Percentiles rank a stretch among this genome's conserved stretches.
These are phyloP conservation scores for Globisporangium sylvaticum DNA, from an alignment of 352 stramenopile species.

Conservation along the genomic window DNA sequence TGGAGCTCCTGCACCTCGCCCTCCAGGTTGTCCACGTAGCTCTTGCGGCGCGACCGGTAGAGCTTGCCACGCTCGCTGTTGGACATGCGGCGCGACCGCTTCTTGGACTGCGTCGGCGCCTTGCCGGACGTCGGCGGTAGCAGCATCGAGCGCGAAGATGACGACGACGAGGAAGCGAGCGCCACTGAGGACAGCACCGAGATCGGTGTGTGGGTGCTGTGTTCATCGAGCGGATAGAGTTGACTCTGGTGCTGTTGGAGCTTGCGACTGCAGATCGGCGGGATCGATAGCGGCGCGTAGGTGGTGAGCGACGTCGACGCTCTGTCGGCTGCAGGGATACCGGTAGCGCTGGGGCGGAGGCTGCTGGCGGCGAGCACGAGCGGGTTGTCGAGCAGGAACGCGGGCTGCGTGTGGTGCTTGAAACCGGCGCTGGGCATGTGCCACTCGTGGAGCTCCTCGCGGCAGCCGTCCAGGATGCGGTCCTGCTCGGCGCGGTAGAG, in stretches of 20 bases:
- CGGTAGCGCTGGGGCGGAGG: background rate
- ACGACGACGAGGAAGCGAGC: background rate
- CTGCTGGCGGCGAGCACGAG: conserved; percentile 4
- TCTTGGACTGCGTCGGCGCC: conserved; percentile 2
- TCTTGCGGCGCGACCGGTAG: conserved; percentile 29
- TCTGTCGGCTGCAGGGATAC: background rate
- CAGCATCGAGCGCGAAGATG: background rate
- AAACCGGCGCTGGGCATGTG: conserved; percentile 17
- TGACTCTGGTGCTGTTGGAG: background rate
- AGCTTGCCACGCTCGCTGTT: conserved; percentile 35
- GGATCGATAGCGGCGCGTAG: background rate
- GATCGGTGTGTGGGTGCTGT: background rate
- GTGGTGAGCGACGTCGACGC: background rate
- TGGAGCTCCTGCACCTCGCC: conserved; percentile 19
- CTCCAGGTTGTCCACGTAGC: conserved; percentile 29
- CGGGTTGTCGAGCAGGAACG: conserved; percentile 5
- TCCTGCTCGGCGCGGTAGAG: conserved; percentile 14
- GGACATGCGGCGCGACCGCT: conserved; percentile 21
- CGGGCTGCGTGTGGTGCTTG: conserved; percentile 11
- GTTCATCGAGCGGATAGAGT: background rate
- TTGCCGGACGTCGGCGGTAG: background rate
- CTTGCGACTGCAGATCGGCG: background rate
- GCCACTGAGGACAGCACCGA: conserved; percentile 6
- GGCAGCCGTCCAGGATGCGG: conserved; percentile 3
- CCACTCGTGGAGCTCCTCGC: conserved; percentile 30